Conservation (phyloP, 768 basidiomycete species). For the Cystobasidium tubakii region DNA sequence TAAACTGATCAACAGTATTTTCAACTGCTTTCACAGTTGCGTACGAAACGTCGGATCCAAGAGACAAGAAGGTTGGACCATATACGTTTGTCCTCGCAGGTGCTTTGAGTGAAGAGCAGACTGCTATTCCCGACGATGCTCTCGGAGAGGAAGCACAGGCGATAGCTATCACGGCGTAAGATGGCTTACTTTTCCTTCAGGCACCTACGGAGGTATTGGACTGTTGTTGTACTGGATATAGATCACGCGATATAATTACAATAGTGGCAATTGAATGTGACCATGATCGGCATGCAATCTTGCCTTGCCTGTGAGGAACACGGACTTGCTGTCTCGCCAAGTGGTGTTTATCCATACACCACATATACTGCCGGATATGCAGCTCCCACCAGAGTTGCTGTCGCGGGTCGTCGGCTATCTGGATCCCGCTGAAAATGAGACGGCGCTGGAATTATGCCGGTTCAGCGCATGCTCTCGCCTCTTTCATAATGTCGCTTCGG, state of each 20-base stretch:
- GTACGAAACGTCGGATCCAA: conserved; percentile 26
- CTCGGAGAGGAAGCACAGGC: conserved; percentile 8
- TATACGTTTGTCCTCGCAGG: conserved; percentile 21
- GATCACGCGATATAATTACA: not conserved
- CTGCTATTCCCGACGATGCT: conserved; percentile 17
- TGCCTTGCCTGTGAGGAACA: no score
- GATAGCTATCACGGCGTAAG: not conserved
- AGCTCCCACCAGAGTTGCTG: conserved; percentile 31
- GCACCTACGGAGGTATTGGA: no score
- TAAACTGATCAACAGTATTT: no score
- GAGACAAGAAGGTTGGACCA: conserved; percentile 24
- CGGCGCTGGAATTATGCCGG: conserved; percentile 13
- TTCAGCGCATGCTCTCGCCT: conserved; percentile 8
- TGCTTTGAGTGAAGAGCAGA: conserved; percentile 27
- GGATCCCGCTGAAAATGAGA: not conserved
- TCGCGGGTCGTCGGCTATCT: not conserved
- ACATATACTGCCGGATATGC: not conserved
- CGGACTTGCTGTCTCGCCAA: no score
- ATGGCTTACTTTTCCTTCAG: no score
- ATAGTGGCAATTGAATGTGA: not conserved
- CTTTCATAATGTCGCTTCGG: not conserved
- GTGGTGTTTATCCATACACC: no score
- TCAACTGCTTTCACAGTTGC: no score
- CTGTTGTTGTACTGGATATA: not conserved
- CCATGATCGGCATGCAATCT: not conserved